Base-by-base conservation (phyloP, 129 eudicot species). In the Flaveria linearis region DNA sequence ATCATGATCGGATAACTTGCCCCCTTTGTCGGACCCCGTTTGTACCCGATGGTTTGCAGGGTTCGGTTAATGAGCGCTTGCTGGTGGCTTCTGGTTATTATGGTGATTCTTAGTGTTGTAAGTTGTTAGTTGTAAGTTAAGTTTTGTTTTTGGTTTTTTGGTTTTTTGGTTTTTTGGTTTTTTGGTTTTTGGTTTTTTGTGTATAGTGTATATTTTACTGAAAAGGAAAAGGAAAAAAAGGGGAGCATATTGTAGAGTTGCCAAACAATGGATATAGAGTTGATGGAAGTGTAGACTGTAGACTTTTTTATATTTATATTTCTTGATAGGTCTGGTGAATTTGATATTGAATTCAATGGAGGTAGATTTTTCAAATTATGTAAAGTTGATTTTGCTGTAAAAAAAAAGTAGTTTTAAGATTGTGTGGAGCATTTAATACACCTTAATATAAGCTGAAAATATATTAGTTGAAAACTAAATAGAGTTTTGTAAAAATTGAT, bases 1-100 rank as follows among this genome's bases (percentile, higher is more conserved):
- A 89, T 68, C 96, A 87, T 49, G 96, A 87, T 65, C 90, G 83
- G 70, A 79, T 80, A 65, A 87, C 96, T 0, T 89, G 96, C 63
- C 96, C 96, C 9, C 86, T 89, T 51, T 89, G 96, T 72, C 85
- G 96, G 64, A 83, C 85, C 7, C 80, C 80, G 12, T 83, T 89
- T 49, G 69, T 89, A 28, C 85, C 85, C 2, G 73, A 78, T 36
- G 82, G 74, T 50, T 69, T 81, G 39, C 83, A 80, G 53, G 86
- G 78, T 42, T 86, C 84, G 80, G 81, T 87, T 45, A 80, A 89
- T 71, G 84, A 82, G 69, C 88, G 85, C 63, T 84, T 89, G 45
- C 83, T 84, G 84, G 81, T 83, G 33, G 91, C 88, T 23, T 79
- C 87, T 9, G 86, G 83, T 67, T 74, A 75, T 50, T 66, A 81